phyloP scores from a whole-genome alignment of 1,284 basidiomycete species.

The Acaromyces ingoldii region DNA sequence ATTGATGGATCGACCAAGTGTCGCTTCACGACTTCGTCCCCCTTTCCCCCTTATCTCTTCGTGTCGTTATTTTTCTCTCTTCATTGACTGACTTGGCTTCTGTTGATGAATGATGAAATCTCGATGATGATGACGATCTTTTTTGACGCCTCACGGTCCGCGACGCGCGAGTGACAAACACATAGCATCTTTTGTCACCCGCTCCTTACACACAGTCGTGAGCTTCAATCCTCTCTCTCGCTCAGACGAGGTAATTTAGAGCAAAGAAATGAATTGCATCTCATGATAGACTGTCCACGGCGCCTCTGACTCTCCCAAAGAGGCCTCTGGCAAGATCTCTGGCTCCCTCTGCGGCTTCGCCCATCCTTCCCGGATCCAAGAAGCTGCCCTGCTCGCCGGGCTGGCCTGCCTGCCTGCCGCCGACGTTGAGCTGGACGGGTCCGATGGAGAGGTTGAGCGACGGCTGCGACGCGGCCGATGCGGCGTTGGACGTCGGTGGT shows the following conservation, averaged over 20 bases:
- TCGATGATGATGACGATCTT: no score
- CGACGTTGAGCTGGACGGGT: conserved; percentile 34
- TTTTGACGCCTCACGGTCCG: no score
- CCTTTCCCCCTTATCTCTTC: background rate
- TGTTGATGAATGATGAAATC: no score
- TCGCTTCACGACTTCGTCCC: background rate
- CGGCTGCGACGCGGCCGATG: conserved; percentile 7
- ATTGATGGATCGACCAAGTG: background rate
- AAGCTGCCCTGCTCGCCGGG: background rate
- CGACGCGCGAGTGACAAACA: no score
- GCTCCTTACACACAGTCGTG: no score
- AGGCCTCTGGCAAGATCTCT: conserved; percentile 39
- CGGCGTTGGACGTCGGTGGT: conserved; percentile 16
- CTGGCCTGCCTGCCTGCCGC: background rate
- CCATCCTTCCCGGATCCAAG: conserved; percentile 20
- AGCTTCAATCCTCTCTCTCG: no score
- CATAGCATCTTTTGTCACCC: no score
- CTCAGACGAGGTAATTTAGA: no score
- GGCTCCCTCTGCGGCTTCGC: conserved; percentile 40
- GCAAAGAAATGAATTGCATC: no score
- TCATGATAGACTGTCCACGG: conserved; percentile 26
- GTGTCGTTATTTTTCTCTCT: background rate
- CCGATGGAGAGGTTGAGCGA: conserved; percentile 39
- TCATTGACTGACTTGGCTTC: background rate
- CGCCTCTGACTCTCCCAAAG: conserved; percentile 31